Conservation (phyloP, 352 stramenopile species). For the Ophiocytium majus region DNA sequence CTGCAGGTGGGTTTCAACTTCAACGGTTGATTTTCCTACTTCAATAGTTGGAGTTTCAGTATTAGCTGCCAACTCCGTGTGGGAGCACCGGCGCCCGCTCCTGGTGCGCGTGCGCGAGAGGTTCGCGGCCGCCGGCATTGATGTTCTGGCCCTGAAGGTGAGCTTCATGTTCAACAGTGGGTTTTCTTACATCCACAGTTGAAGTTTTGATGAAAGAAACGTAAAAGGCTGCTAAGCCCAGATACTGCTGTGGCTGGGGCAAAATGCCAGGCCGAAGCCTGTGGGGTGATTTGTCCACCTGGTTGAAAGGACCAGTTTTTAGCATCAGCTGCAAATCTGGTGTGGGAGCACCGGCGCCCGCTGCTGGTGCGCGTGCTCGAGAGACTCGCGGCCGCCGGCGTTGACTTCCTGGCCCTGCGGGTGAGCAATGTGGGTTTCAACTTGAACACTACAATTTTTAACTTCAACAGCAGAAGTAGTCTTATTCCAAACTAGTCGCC, state of each 20-base stretch:
- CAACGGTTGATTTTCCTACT: background rate
- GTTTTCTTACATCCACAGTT: background rate
- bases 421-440: too few species aligned
- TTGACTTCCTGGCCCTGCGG: constrained; percentile 12
- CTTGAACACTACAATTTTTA: background rate
- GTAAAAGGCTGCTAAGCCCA: too few species aligned
- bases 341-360: background rate
- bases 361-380: background rate
- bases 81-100: background rate
- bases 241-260: too few species aligned
- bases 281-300: too few species aligned
- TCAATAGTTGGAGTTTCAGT: background rate
- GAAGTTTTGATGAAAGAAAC: too few species aligned
- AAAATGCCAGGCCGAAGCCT: too few species aligned
- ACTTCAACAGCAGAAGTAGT: background rate
- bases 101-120: background rate
- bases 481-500: too few species aligned
- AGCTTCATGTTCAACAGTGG: background rate
- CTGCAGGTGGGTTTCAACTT: background rate
- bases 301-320: too few species aligned
- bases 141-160: background rate
- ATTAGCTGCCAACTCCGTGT: background rate
- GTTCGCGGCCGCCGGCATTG: background rate
- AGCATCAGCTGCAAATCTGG: too few species aligned
- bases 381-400: background rate